Evolutionary conservation across 306 rosid genomes (phyloP).

Genomic region (Hylodesmum podocarpum): DNA sequence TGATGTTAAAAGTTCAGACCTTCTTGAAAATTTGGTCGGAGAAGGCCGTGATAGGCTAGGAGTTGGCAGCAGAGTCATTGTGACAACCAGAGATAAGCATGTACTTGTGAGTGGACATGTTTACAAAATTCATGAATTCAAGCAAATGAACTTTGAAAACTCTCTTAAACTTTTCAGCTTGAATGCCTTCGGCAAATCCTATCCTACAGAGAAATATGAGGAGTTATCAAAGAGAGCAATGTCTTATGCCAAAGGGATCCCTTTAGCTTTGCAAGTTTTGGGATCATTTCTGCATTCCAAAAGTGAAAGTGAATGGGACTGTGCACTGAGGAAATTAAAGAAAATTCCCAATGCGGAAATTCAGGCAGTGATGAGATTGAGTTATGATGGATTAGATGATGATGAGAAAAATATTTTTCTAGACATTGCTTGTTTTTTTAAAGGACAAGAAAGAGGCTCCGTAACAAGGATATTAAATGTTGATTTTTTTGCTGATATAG

Average conservation of each 20-base stretch:
- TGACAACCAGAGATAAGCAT: conserved; percentile 18
- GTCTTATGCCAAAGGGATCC: conserved; percentile 14
- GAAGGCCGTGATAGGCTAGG: neutral
- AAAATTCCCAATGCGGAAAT: neutral
- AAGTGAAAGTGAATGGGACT: conserved; percentile 24
- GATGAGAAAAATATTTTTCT: neutral
- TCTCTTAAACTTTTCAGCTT: conserved; percentile 20
- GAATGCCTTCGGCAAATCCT: conserved; percentile 17
- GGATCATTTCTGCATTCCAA: conserved; percentile 21
- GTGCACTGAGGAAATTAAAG: neutral
- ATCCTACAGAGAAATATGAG: neutral
- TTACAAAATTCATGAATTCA: neutral
- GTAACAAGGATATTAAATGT: neutral
- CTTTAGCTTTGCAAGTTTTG: conserved; percentile 31
- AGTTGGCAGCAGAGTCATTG: conserved; percentile 16
- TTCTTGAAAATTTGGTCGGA: neutral
- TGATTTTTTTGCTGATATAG: neutral
- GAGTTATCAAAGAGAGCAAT: neutral
- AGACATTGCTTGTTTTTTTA: conserved; percentile 15
- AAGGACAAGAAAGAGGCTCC: neutral
- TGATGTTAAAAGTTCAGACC: neutral
- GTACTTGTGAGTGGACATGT: neutral
- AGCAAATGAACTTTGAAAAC: neutral
- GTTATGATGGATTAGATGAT: conserved; percentile 6
- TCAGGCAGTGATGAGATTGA: neutral